phyloP scores from a whole-genome alignment of 2,329 filamentous ascomycete genomes.

The Sordariomycetes sp. region DNA sequence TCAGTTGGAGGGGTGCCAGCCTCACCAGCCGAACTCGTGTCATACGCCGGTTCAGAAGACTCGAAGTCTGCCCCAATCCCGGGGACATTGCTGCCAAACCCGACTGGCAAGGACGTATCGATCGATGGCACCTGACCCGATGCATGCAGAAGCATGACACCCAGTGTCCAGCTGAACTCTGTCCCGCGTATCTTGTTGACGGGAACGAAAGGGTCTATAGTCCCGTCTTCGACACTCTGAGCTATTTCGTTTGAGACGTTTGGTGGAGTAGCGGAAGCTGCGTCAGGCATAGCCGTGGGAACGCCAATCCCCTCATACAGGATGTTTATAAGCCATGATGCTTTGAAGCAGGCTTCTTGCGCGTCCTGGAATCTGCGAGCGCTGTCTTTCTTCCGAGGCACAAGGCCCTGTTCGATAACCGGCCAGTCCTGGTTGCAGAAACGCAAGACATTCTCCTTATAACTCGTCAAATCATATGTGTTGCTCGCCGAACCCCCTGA shows the following conservation, averaged over 20 bases:
- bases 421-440: conserved; percentile 82
- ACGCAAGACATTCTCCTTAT: conserved; percentile 70
- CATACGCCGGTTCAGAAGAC: conserved; percentile 43
- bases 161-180: conserved; percentile 94
- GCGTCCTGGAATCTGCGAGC: conserved; percentile 69
- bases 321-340: conserved; percentile 94
- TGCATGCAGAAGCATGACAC: conserved; percentile 92
- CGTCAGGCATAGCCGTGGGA: conserved; percentile 69
- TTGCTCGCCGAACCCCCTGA: conserved; percentile 40
- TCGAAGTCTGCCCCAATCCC: conserved; percentile 68
- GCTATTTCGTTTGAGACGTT: conserved; percentile 64
- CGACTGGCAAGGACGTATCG: conserved; percentile 55
- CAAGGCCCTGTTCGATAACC: conserved; percentile 54
- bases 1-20: neutral
- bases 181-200: conserved; percentile 84
- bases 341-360: conserved; percentile 89
- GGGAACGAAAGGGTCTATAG: conserved; percentile 76
- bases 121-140: conserved; percentile 69
- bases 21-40: neutral
- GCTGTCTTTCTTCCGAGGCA: conserved; percentile 55
- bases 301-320: conserved; percentile 93
- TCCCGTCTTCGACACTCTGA: conserved; percentile 60
- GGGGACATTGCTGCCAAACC: conserved; percentile 74
- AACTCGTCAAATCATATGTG: conserved; percentile 80
- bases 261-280: conserved; percentile 22